Evolutionary conservation across 2,329 filamentous ascomycete genomes (phyloP).

Genomic region (Pseudogymnoascus pannorum): DNA sequence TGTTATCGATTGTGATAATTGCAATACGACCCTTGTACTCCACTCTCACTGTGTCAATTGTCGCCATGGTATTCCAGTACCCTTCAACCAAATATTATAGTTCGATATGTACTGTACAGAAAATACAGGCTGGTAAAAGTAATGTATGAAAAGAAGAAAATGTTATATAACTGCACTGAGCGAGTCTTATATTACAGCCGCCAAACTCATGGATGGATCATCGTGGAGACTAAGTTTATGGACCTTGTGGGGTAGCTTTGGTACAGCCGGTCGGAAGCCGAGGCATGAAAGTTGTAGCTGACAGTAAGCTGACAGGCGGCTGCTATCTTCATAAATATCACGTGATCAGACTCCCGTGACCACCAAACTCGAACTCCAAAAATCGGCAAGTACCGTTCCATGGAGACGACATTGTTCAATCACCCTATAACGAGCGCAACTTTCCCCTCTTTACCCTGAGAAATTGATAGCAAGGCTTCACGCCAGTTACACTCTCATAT

Average conservation of each 20-base stretch:
- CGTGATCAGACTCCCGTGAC: neutral
- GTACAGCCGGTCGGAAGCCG: constrained; percentile 1
- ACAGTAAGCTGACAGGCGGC: neutral
- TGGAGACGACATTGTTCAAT: neutral
- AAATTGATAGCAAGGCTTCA: constrained; percentile 4
- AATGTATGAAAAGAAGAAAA: constrained; percentile 3
- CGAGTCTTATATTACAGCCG: neutral
- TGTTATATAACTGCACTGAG: neutral
- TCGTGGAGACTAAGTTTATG: neutral
- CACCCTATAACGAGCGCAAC: neutral
- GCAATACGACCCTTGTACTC: constrained; percentile 64
- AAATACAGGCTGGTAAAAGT: neutral
- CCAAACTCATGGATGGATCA: neutral
- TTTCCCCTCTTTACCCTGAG: neutral
- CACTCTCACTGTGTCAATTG: constrained; percentile 29
- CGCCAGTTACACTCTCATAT: neutral
- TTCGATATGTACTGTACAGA: neutral
- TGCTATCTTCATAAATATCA: neutral
- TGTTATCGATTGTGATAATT: constrained; percentile 78
- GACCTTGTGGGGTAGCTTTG: neutral
- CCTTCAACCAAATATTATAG: neutral
- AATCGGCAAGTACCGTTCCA: constrained; percentile 2
- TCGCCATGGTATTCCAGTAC: neutral
- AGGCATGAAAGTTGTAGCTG: neutral
- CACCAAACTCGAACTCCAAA: neutral